Evolutionary conservation across 345 rosid genomes (phyloP), one percentile per base, ranked within the genome.

Genomic region (Linum usitatissimum): DNA sequence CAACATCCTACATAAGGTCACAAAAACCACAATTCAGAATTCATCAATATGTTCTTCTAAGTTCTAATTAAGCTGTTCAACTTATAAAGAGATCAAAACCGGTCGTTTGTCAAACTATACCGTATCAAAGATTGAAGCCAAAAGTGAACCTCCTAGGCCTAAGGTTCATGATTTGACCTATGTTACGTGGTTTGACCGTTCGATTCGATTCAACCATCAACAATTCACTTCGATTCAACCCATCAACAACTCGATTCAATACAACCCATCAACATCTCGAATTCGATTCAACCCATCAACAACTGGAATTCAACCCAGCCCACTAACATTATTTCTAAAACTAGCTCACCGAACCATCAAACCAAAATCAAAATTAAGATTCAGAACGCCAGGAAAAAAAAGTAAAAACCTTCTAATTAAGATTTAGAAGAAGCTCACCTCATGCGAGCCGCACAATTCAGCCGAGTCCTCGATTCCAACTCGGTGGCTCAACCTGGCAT

Each of bases 361-460:
- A 36, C 53, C 53, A 4, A 6, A 20, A 34, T 17, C 18, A 21
- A 34, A 36, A 18, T 17, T n/a, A n/a, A 18, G 18, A 19, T 19
- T 34, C 21, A 10, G 8, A n/a, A 71, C 17, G 15, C 9, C 19
- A 21, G 39, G 10, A 14, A 55, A 31, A 15, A 54, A 64, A 59
- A 65, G 80, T 71, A 65, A 23, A 23, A 23, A 86, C 88, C 82
- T 71, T 18, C 54, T 71, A 75, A 68, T 57, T 80, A 83, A 61
- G 79, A 55, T 23, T 23, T 23, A 67, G 67, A 81, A 55, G 18
- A 67, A 17, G 49, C 67, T 73, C 59, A 64, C 62, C 55, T 71
- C 77, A 18, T 70, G 78, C 55, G 74, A 60, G 68, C 72, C 77
- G 17, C 71, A 34, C 38, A 34, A 7, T 34, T 34, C 38, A 34